Evolutionary conservation across 2,329 filamentous ascomycete genomes (phyloP).

Genomic region (Cladosporium sp.): DNA sequence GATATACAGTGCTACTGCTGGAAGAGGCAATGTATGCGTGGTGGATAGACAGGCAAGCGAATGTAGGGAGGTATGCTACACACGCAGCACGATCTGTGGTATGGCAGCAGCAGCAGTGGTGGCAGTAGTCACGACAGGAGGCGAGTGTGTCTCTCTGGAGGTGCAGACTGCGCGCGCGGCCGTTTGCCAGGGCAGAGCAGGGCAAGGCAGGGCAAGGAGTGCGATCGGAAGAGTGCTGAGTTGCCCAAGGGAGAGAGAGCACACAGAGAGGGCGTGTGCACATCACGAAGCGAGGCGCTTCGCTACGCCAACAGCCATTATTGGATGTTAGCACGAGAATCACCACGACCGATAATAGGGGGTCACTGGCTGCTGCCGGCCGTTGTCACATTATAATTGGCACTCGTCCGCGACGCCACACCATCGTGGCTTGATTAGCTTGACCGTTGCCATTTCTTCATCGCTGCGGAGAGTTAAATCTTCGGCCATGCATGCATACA

Average conservation of each 20-base stretch:
- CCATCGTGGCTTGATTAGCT: constrained; percentile 6
- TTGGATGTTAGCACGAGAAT: neutral
- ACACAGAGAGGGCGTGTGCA: neutral
- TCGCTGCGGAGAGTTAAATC: neutral
- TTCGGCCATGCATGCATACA: neutral
- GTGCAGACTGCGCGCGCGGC: constrained; percentile 4
- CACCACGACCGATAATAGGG: constrained; percentile 3
- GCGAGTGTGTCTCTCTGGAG: neutral
- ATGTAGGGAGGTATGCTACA: neutral
- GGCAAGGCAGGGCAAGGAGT: neutral
- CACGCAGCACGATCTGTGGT: neutral
- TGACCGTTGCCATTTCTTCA: constrained; percentile 14
- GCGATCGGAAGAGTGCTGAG: neutral
- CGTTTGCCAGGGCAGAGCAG: neutral
- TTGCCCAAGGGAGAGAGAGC: neutral
- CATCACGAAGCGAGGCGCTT: constrained; percentile 9
- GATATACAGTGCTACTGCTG: neutral
- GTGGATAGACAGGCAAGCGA: neutral
- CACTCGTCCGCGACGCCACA: neutral
- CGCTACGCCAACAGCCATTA: constrained; percentile 4
- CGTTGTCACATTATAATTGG: constrained; percentile 5
- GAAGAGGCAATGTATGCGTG: neutral
- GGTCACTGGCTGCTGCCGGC: constrained; percentile 3
- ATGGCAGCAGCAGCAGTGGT: neutral
- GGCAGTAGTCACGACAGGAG: constrained; percentile 1